Evolutionary conservation across 2,329 filamentous ascomycete genomes (phyloP), one percentile per base, ranked within the genome.

Genomic region (Chalaropsis thielavioides): DNA sequence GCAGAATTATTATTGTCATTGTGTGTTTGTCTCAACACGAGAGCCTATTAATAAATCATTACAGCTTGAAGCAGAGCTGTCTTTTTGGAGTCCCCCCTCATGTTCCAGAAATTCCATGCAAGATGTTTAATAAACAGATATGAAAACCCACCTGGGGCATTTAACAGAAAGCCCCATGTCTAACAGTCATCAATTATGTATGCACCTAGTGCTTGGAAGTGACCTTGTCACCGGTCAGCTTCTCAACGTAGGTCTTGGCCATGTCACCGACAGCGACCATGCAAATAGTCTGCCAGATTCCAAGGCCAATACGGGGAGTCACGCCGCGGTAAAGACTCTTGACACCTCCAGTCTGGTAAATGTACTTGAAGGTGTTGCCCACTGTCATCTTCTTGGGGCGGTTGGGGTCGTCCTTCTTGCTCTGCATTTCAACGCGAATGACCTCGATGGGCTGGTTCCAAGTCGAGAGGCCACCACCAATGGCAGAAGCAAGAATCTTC

Each of bases 371-470:
- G 65, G 85, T 86, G 77, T 91, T 96, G 71, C 86, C 89, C 68
- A 99, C 94, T 62, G 91, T 97, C 88, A 99, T 87, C 81, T 99
- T 99, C 86, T 96, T 96, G 71, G 94, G 94, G 63, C 94, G 88
- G 81, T 97, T 97, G 68, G 94, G 92, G 75, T 99, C 94, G 72
- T 89, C 90, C 72, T 88, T 96, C 86, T 96, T 97, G 80, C 90
- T 95, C 85, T 99, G 94, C 90, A 99, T 96, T 84, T 99, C 94
- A 68, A 99, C 92, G 69, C 94, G 90, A 75, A 99, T 96, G 75
- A 99, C 94, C 84, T 99, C 94, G 75, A 99, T 99, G 68, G 94
- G 94, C 83, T 99, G 94, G 79, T 99, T 99, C 94, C 94, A 99
- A 69, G 94, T 94, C 68, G 86, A 91, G 72, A 99, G 81, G 74